A percentile compares a stretch with the other conserved stretches of the same genome.
phyloP scores from a whole-genome alignment of 345 rosid genomes.

The Carallia brachiata region DNA sequence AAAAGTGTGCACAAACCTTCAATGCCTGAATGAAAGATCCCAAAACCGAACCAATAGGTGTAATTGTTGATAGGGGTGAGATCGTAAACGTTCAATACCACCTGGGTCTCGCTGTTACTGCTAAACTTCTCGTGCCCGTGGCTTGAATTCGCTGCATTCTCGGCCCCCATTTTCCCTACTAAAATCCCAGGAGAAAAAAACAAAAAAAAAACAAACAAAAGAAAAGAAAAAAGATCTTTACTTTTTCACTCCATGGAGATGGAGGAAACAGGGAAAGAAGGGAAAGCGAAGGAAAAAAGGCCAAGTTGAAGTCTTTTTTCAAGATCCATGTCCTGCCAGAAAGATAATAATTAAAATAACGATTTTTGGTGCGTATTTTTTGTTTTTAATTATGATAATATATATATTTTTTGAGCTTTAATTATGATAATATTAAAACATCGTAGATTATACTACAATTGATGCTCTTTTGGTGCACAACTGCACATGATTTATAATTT shows the following conservation, averaged over 20 bases:
- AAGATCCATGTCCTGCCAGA: slow-evolving; percentile 3
- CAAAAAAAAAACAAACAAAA: neutral
- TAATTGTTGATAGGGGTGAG: slow-evolving; percentile 78
- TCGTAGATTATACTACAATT: too few relatives aligned
- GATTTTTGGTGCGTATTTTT: too few relatives aligned
- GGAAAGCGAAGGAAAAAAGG: neutral
- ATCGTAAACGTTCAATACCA: slow-evolving; percentile 77
- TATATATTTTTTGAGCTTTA: too few relatives aligned
- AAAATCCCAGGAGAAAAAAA: neutral
- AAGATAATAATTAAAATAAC: neutral
- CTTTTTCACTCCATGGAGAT: neutral
- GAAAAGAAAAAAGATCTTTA: neutral
- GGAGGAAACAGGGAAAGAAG: neutral
- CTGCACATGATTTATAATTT: too few relatives aligned
- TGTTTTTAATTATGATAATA: neutral
- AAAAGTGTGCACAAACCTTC: slow-evolving; percentile 46
- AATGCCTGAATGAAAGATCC: slow-evolving; percentile 90
- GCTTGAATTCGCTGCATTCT: slow-evolving; percentile 31
- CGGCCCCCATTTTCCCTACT: slow-evolving; percentile 36
- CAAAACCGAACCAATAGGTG: slow-evolving; percentile 82
- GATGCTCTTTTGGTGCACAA: too few relatives aligned
- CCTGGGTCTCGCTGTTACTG: slow-evolving; percentile 31
- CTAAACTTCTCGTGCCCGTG: slow-evolving; percentile 20
- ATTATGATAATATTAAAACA: neutral
- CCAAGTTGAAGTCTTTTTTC: neutral